Evolutionary conservation across 176 grass and related monocot species (phyloP), one percentile per base, ranked within the genome.

Genomic region (Oryza glumipatula): DNA sequence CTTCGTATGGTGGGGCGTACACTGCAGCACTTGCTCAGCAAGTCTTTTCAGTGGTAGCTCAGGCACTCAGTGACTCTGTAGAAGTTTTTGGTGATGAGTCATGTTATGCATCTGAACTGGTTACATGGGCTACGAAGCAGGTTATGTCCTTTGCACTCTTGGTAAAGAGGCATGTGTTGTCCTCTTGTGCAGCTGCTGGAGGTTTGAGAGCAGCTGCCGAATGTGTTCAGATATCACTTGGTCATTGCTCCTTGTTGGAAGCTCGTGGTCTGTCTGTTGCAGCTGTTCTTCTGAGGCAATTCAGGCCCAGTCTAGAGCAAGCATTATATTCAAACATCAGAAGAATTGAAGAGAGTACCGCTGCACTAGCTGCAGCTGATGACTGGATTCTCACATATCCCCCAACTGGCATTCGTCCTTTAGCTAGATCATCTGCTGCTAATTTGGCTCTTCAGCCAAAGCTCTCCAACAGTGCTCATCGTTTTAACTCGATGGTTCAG

Each of bases 171-270:
- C 91, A 99, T 82, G 93, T 89, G 15, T 76, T 99, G 65, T 89
- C 93, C 81, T 99, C 96, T 77, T 99, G 91, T 81, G 97, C 97
- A 68, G 97, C 97, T 76, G 88, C 94, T 84, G 97, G 97, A 79
- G 97, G 97, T 17, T 87, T 99, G 75, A 90, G 97, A 80, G 91
- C 91, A 76, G 93, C 93, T 79, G 96, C 91, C 63, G 93, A 99
- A 88, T 96, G 93, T 86, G 93, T 99, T 76, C 91, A 96, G 84
- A 96, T 99, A 83, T 88, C 96, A 35, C 83, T 99, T 73, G 96
- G 93, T 2, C 91, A 99, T 88, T 99, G 90, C 83, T 90, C 96
- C 16, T 88, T 99, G 69, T 88, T 99, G 61, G 97, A 99, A 90
- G 92, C 82, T 70, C 93, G 80, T 45, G 91, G 90, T 65, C 82